These are phyloP conservation scores for Aspergillus avenaceus DNA, from an alignment of 495 filamentous ascomycete species.

Conservation along the genomic window DNA sequence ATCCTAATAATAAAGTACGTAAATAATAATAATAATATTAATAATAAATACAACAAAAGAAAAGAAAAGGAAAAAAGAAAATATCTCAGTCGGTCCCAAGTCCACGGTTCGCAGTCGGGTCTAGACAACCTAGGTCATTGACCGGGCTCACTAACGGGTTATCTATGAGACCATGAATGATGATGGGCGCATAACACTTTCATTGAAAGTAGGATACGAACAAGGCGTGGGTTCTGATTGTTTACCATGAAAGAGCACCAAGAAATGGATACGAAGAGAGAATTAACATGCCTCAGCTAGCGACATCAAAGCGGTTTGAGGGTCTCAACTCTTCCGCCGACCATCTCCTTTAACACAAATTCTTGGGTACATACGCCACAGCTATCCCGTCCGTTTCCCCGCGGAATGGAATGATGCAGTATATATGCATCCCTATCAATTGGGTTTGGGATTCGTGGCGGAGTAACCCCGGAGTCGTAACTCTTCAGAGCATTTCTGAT, in stretches of 20 bases:
- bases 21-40: conserved; percentile 4
- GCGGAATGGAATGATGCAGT: not conserved
- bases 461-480: not conserved
- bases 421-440: not conserved
- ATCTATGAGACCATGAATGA: no score
- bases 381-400: not conserved
- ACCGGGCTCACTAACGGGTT: no score
- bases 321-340: not conserved
- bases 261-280: not conserved
- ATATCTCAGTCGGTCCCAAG: conserved; percentile 8
- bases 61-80: not conserved
- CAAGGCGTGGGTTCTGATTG: not conserved
- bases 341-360: not conserved
- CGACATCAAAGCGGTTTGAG: no score
- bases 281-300: no score
- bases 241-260: not conserved
- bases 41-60: not conserved
- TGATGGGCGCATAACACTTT: no score
- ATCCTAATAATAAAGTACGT: not conserved
- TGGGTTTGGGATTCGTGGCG: not conserved
- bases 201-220: no score
- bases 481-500: not conserved
- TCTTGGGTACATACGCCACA: not conserved
- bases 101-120: conserved; percentile 11
- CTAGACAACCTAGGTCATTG: conserved; percentile 4